Conservation (phyloP, 768 basidiomycete species). For the Leucosporidium creatinivorum region DNA sequence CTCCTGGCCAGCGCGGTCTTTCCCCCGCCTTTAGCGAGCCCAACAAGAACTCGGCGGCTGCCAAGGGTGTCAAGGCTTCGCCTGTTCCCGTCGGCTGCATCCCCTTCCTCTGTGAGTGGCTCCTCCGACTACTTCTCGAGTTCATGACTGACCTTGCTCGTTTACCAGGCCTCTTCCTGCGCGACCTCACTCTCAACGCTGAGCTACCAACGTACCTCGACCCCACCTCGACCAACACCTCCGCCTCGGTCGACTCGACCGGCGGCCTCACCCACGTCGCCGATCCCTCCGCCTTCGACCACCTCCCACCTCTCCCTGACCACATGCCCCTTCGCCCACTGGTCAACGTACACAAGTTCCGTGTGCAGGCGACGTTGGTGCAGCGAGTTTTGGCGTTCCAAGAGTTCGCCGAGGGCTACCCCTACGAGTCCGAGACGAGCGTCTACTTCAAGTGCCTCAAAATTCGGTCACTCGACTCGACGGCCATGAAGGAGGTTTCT, state of each 20-base stretch:
- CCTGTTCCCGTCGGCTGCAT: slow-evolving; percentile 23
- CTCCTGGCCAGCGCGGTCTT: not conserved
- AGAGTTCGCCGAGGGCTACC: slow-evolving; percentile 27
- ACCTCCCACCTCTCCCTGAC: slow-evolving; percentile 24
- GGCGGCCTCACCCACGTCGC: slow-evolving; percentile 16
- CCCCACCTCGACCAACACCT: slow-evolving; percentile 26
- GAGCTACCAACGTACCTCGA: slow-evolving; percentile 38
- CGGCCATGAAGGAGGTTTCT: slow-evolving; percentile 10
- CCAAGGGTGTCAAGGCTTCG: slow-evolving; percentile 6
- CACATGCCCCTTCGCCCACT: slow-evolving; percentile 27
- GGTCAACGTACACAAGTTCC: slow-evolving; percentile 38
- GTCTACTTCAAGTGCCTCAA: slow-evolving; percentile 32
- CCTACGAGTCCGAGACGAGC: slow-evolving; percentile 16
- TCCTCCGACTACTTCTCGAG: not conserved
- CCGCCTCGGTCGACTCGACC: slow-evolving; percentile 25
- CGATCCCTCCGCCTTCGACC: slow-evolving; percentile 24
- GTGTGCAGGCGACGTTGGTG: slow-evolving; percentile 24
- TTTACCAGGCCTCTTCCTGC: not conserved
- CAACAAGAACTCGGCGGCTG: not conserved
- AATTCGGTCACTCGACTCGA: slow-evolving; percentile 15
- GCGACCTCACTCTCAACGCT: slow-evolving; percentile 30
- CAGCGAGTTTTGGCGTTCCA: slow-evolving; percentile 31
- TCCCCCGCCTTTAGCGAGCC: not conserved
- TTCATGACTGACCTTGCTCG: slow-evolving; percentile 11
- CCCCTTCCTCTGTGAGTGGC: slow-evolving; percentile 33